Percentiles rank a stretch among this genome's conserved stretches.
phyloP scores from a whole-genome alignment of 148 eudicot genomes.

The Tetragonia tetragonoides region DNA sequence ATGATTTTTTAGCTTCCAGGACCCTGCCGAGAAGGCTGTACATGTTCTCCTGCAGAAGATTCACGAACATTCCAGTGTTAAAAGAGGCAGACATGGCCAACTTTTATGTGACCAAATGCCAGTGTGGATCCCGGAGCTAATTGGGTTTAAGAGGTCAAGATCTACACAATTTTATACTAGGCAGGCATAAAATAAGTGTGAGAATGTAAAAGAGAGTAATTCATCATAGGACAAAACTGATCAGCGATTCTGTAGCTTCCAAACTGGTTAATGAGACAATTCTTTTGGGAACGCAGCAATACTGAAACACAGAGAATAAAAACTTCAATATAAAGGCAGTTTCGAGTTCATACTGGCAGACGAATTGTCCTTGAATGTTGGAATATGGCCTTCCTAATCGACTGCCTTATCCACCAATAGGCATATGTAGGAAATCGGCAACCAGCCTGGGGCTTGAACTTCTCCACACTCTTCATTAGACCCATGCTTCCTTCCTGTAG shows the following conservation, averaged over 20 bases:
- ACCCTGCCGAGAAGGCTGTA: slow-evolving; percentile 74
- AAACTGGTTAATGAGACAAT: neutral
- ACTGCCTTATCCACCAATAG: slow-evolving; percentile 93
- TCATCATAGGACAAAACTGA: neutral
- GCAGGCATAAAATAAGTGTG: neutral
- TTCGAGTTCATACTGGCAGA: slow-evolving; percentile 59
- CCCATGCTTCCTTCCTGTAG: slow-evolving; percentile 95
- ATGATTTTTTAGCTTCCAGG: slow-evolving; percentile 57
- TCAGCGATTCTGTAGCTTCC: neutral
- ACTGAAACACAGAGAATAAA: neutral
- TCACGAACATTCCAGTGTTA: neutral
- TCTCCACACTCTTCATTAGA: slow-evolving; percentile 82
- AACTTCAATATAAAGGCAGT: neutral
- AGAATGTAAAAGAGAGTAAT: neutral
- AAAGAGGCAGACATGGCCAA: neutral
- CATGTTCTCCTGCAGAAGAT: slow-evolving; percentile 63
- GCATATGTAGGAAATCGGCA: slow-evolving; percentile 92
- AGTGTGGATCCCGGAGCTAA: neutral
- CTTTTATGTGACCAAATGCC: neutral
- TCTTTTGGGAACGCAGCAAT: neutral
- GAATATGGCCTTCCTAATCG: slow-evolving; percentile 73
- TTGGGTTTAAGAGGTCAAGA: neutral
- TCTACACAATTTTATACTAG: neutral
- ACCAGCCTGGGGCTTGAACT: slow-evolving; percentile 79
- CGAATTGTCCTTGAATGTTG: slow-evolving; percentile 81